A percentile compares a stretch with the other conserved stretches of the same genome.
Evolutionary conservation across 176 grass and related monocot species (phyloP).

Genomic region (Hsuehochloa calcarea): DNA sequence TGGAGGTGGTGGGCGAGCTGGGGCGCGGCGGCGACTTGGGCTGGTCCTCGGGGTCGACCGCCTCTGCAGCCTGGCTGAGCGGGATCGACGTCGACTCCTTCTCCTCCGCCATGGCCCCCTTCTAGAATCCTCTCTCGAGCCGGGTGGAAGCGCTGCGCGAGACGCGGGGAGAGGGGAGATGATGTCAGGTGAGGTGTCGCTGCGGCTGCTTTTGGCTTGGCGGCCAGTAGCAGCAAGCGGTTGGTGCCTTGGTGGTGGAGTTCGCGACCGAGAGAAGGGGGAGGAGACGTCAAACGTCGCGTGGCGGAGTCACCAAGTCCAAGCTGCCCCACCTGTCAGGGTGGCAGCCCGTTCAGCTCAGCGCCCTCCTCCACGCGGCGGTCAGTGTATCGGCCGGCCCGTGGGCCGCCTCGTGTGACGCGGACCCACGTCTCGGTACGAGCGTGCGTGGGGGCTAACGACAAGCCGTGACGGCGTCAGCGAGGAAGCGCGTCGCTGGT

Average conservation of each 20-base stretch:
- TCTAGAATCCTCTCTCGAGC: conserved; percentile 6
- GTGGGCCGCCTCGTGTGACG: neutral
- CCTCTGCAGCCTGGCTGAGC: conserved; percentile 69
- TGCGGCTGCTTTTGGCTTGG: conserved; percentile 41
- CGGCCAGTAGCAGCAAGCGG: conserved; percentile 49
- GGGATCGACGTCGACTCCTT: conserved; percentile 87
- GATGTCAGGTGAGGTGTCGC: conserved; percentile 24
- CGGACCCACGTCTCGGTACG: neutral
- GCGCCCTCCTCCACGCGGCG: conserved; percentile 2
- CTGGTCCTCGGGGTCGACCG: conserved; percentile 83
- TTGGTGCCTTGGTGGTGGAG: conserved; percentile 34
- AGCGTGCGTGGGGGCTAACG: neutral
- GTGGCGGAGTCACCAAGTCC: conserved; percentile 19
- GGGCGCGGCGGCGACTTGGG: conserved; percentile 72
- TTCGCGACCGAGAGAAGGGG: conserved; percentile 16
- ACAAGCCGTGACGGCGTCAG: conserved; percentile 32
- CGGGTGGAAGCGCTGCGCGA: neutral
- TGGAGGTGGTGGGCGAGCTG: conserved; percentile 77
- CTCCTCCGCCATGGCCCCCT: conserved; percentile 71
- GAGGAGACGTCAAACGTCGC: conserved; percentile 33
- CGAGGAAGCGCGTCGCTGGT: neutral
- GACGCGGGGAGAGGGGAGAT: neutral
- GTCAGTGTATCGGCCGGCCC: neutral
- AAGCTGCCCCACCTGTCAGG: neutral
- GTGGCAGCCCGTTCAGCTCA: neutral